Percentiles rank a stretch among this genome's conserved stretches.
phyloP scores from a whole-genome alignment of 2,329 filamentous ascomycete genomes.

The Sarocladium kiliense region DNA sequence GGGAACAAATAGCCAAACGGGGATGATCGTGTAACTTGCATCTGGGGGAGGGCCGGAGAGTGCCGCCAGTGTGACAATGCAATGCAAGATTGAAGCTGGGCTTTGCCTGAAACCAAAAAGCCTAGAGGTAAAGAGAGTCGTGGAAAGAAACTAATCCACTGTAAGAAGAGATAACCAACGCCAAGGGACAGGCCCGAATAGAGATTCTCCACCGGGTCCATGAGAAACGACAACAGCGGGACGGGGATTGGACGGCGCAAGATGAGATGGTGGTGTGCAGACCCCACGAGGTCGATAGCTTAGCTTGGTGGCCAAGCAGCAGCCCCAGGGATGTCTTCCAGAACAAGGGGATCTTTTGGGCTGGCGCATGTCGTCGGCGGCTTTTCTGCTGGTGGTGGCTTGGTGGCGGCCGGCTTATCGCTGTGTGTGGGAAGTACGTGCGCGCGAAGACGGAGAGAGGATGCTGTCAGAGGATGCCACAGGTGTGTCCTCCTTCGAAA shows the following conservation, averaged over 20 bases:
- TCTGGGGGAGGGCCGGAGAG: constrained; percentile 8
- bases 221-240: too few relatives aligned
- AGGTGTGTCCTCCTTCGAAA: too few relatives aligned
- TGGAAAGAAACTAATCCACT: neutral
- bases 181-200: constrained; percentile 1
- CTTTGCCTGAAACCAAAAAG: neutral
- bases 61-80: constrained; percentile 1
- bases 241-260: neutral
- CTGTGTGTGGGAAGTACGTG: neutral
- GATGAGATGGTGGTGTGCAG: neutral
- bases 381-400: constrained; percentile 1
- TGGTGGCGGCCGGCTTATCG: constrained; percentile 7
- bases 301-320: neutral
- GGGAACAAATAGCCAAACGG: neutral
- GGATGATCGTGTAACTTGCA: neutral
- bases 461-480: neutral
- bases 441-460: neutral
- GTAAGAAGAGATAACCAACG: neutral
- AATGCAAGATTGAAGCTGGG: neutral
- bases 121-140: neutral
- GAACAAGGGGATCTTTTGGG: constrained; percentile 2
- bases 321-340: neutral
- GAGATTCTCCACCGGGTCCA: neutral
- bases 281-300: constrained; percentile 3
- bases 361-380: constrained; percentile 3